Evolutionary conservation across 495 filamentous ascomycete species (phyloP), one percentile per base, ranked within the genome.

Genomic region (Penicillium antarcticum): DNA sequence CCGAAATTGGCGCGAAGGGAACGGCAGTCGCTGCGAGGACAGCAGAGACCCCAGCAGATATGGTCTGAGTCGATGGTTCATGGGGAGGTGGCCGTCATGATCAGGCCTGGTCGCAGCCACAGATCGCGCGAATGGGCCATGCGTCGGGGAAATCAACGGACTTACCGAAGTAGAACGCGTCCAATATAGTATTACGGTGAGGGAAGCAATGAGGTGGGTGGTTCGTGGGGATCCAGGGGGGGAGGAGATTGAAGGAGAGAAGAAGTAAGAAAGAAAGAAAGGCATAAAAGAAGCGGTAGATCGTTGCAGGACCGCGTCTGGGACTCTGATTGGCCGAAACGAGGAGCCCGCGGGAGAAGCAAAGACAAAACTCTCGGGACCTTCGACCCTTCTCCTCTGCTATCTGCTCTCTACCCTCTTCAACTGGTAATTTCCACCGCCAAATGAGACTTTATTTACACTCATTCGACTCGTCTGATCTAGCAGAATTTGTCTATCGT

Each of bases 211-310:
- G 53, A 50, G 55, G 63, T 36, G 55, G 52, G 56, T 41, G 16
- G 35, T 24, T 54, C 29, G 40, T 26, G 69, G 36, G 16, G 7
- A 14, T 36, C n/a, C 2, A 31, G 29, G 17, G 59, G 55, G 57
- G 57, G 61, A 60, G 64, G 60, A 65, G 58, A 60, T 53, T 48
- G 55, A 57, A 57, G 62, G 62, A 52, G 58, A 23, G 52, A 55
- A 48, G 52, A 59, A 45, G 53, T 42, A 65, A 59, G 65, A 57
- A 61, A 58, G 41, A 53, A 55, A 35, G 65, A 67, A 58, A 60
- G 63, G 66, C 67, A 75, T 66, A 72, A 66, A 68, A 70, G 67
- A 68, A 68, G 68, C 65, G 66, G 70, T 70, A 64, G 67, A 67
- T 62, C 65, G 63, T 40, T 48, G 35, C 35, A 39, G 36, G 35